Evolutionary conservation across 2,329 filamentous ascomycete genomes (phyloP).

Genomic region (Penicillium sp.): DNA sequence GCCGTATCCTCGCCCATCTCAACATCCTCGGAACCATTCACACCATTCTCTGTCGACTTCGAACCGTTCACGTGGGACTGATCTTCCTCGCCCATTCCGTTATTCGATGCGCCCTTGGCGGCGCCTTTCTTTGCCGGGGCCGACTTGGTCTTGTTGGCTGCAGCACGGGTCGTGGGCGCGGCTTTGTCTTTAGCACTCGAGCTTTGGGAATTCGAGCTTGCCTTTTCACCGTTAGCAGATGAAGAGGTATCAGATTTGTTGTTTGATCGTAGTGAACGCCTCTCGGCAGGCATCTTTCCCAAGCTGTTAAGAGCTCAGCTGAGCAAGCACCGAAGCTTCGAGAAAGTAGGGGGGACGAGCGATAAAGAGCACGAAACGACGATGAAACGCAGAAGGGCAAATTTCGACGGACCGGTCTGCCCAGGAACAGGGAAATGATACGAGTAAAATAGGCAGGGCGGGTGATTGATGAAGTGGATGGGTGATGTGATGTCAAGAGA

Average conservation of each 20-base stretch:
- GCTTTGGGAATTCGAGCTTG: constrained; percentile 48
- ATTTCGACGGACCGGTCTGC: constrained; percentile 17
- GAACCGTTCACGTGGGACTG: constrained; percentile 69
- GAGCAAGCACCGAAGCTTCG: constrained; percentile 36
- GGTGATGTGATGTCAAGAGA: constrained; percentile 48
- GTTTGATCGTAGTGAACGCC: constrained; percentile 51
- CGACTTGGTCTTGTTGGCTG: constrained; percentile 47
- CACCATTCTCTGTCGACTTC: constrained; percentile 69
- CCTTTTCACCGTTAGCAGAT: constrained; percentile 53
- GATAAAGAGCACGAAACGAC: constrained; percentile 22
- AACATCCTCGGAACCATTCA: constrained; percentile 67
- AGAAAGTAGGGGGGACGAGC: constrained; percentile 33
- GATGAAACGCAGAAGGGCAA: constrained; percentile 21
- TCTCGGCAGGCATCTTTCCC: constrained; percentile 52
- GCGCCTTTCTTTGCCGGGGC: constrained; percentile 40
- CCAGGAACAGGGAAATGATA: constrained; percentile 22
- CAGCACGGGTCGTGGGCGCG: constrained; percentile 45
- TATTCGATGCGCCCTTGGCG: constrained; percentile 42
- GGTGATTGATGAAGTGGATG: constrained; percentile 32
- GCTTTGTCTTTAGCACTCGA: constrained; percentile 52
- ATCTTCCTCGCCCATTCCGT: constrained; percentile 72
- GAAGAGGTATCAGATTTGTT: constrained; percentile 53
- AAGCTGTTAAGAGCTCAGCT: constrained; percentile 40
- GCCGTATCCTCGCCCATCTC: constrained; percentile 69
- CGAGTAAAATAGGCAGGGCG: constrained; percentile 18